Conservation (phyloP, 1,284 basidiomycete species). For the Leccinum fallax region DNA sequence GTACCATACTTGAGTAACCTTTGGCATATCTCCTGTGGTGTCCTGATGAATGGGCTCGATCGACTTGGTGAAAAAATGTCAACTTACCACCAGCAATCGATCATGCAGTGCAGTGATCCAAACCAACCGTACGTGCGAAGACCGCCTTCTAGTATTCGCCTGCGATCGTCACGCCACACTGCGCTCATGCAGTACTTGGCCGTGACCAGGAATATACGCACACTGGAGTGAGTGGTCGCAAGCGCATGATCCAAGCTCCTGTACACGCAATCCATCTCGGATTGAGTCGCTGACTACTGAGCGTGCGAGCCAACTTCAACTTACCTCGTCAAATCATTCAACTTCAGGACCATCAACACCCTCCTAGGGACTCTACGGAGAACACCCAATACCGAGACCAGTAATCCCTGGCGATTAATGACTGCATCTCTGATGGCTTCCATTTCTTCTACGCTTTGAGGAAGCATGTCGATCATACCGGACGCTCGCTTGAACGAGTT, state of each 20-base stretch:
- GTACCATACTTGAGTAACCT: conserved; percentile 50
- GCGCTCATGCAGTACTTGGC: conserved; percentile 88
- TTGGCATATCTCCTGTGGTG: conserved; percentile 59
- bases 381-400: conserved; percentile 84
- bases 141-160: conserved; percentile 53
- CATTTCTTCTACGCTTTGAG: conserved; percentile 71
- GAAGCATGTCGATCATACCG: conserved; percentile 73
- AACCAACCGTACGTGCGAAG: conserved; percentile 48
- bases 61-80: conserved; percentile 4
- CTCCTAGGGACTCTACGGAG: conserved; percentile 80
- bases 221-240: conserved; percentile 75
- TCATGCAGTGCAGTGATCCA: conserved; percentile 53
- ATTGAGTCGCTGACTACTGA: background rate
- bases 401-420: conserved; percentile 76
- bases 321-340: conserved; percentile 81
- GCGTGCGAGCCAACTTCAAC: conserved; percentile 16
- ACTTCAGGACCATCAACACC: conserved; percentile 87
- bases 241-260: conserved; percentile 74
- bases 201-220: conserved; percentile 89
- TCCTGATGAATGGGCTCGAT: conserved; percentile 7
- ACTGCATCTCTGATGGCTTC: conserved; percentile 82
- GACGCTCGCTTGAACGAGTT: conserved; percentile 57
- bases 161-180: conserved; percentile 82
- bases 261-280: conserved; percentile 2
- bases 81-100: conserved; percentile 67